phyloP scores from a whole-genome alignment of 495 filamentous ascomycete genomes.

The Penicillium robsamsonii region DNA sequence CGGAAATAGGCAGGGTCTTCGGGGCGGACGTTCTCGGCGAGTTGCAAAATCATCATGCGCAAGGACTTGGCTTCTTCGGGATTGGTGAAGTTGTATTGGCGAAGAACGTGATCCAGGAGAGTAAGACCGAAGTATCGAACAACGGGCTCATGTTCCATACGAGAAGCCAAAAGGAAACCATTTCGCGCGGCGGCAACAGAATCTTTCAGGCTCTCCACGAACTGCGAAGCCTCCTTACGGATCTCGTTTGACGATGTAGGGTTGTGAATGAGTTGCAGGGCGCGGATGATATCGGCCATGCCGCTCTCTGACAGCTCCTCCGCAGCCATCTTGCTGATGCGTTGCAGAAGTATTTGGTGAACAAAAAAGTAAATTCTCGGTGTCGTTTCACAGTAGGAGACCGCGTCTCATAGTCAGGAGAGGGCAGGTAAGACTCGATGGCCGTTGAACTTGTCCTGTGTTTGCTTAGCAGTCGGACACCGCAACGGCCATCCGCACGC shows the following conservation, averaged over 20 bases:
- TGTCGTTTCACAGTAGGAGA: conserved; percentile 1
- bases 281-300: conserved; percentile 65
- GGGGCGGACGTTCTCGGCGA: conserved; percentile 68
- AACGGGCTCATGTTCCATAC: conserved; percentile 66
- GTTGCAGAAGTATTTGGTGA: conserved; percentile 5
- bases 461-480: conserved; percentile 27
- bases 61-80: conserved; percentile 61
- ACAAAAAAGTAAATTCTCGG: background rate
- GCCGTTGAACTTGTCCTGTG: conserved; percentile 27
- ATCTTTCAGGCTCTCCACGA: conserved; percentile 79
- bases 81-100: conserved; percentile 72
- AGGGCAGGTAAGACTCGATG: conserved; percentile 12
- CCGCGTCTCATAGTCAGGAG: conserved; percentile 9
- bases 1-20: conserved; percentile 80
- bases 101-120: conserved; percentile 82
- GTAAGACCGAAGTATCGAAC: conserved; percentile 93
- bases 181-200: conserved; percentile 73
- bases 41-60: conserved; percentile 68
- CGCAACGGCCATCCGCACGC: conserved; percentile 29
- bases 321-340: conserved; percentile 35
- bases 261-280: conserved; percentile 81
- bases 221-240: conserved; percentile 78
- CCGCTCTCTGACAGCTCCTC: conserved; percentile 42
- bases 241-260: conserved; percentile 76
- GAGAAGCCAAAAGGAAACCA: conserved; percentile 80